These are phyloP conservation scores for Helicostylum pulchrum DNA, from an alignment of 192 early-diverging fungal species.

Conservation along the genomic window DNA sequence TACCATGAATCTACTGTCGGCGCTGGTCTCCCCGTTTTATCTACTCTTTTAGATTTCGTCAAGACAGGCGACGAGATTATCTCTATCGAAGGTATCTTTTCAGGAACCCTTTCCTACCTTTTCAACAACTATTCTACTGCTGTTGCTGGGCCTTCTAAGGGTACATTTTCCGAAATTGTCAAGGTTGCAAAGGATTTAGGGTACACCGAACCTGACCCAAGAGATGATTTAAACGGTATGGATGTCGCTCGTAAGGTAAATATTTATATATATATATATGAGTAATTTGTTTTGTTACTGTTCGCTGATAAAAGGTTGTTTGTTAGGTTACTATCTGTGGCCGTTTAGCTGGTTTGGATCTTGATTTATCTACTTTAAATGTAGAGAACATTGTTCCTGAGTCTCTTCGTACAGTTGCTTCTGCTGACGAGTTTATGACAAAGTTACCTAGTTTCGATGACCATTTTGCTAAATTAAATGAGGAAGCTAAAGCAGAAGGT, in stretches of 20 bases:
- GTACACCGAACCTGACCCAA: conserved; percentile 98
- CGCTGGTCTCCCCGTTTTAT: conserved; percentile 93
- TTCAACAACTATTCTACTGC: conserved; percentile 94
- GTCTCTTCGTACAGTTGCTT: conserved; percentile 61
- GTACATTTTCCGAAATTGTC: conserved; percentile 87
- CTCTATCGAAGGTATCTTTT: conserved; percentile 96
- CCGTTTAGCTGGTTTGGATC: conserved; percentile 77
- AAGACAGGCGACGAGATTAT: conserved; percentile 90
- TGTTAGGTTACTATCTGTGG: conserved; percentile 75
- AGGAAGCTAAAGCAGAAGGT: conserved; percentile 63
- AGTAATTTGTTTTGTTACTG: not conserved
- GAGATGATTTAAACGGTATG: conserved; percentile 98
- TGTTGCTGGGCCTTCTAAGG: conserved; percentile 37
- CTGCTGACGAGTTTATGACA: conserved; percentile 83
- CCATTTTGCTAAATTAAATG: conserved; percentile 86
- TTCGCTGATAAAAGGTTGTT: not conserved
- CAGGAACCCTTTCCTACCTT: conserved; percentile 92
- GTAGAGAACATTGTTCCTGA: conserved; percentile 98
- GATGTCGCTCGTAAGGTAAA: conserved; percentile 95
- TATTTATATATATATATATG: conserved; percentile 12
- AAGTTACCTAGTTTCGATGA: conserved; percentile 82
- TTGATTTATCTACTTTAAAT: conserved; percentile 72
- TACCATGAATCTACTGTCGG: conserved; percentile 97
- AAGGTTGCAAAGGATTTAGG: conserved; percentile 86
- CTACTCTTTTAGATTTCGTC: conserved; percentile 85